Evolutionary conservation across 305 asterid genomes (phyloP), one percentile per base, ranked within the genome.

Genomic region (Plantago coronopus): DNA sequence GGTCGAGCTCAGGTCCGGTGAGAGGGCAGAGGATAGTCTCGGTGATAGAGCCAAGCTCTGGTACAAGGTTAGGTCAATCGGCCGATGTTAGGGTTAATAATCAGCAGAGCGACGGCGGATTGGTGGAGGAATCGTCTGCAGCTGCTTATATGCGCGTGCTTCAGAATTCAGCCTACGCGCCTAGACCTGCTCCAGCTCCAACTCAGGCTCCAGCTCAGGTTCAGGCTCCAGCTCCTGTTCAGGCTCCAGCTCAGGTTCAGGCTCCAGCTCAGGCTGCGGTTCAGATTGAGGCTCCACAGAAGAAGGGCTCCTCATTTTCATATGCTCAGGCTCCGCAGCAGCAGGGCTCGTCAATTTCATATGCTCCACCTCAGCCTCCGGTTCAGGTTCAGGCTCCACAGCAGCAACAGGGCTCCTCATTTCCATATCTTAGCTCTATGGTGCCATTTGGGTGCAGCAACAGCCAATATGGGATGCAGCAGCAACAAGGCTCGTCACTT

Each of bases 381-480:
- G 51, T 14, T 16, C 54, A 47, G 53, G 22, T 17, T 19, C 53
- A 47, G 53, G 20, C 17, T 3, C 20, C 19, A 14, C 74, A 22
- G 27, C 80, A 56, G 47, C 85, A 66, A 20, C 83, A 70, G 69
- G 71, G 63, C 65, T 61, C 77, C 10, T 34, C 70, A 1, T 81
- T 79, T 27, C 81, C 87, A 0, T 46, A 49, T 63, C 97, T 95
- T 13, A 62, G 73, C 12, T 88, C 95, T 14, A 95, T 96, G 7
- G 76, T 84, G 53, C 85, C 98, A 29, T 91, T 91, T 48, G 95
- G 58, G 7, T 31, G 98, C 96, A n/a, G 91, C 96, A 0, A 76
- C 67, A 69, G 82, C 95, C 44, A 38, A 19, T 87, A 85, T 18
- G 87, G 86, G 6, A 57, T 78, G 68, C 50, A 48, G n/a, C 76